Conservation (phyloP, 345 rosid species). For the Boechera retrofracta region DNA sequence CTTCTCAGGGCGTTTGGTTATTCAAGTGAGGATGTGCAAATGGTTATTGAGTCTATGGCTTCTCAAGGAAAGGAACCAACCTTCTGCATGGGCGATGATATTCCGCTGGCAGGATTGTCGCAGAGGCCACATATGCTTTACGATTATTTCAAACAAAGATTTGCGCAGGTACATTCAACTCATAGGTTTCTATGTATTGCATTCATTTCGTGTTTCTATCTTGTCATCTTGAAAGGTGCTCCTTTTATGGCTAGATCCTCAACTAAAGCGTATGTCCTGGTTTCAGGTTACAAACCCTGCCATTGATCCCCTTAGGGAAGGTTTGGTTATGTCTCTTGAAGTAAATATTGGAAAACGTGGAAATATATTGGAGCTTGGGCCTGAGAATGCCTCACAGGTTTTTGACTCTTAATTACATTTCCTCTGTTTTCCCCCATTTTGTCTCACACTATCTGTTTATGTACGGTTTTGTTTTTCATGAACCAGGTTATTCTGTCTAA, state of each 20-base stretch:
- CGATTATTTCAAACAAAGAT: conserved; percentile 98
- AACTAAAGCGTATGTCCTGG: conserved; percentile 12
- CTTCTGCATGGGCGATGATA: conserved; percentile 97
- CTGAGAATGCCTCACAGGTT: conserved; percentile 97
- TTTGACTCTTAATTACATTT: conserved; percentile 10
- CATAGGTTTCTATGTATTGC: not conserved
- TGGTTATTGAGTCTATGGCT: conserved; percentile 98
- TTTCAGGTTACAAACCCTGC: conserved; percentile 97
- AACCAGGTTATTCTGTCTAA: conserved; percentile 76
- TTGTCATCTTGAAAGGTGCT: not conserved
- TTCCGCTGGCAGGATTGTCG: conserved; percentile 84
- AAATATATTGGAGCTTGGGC: conserved; percentile 89
- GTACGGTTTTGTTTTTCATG: conserved; percentile 26
- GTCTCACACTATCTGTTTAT: conserved; percentile 7
- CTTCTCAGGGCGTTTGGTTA: conserved; percentile 85
- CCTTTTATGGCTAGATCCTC: not conserved
- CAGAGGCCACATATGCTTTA: conserved; percentile 92
- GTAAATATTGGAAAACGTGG: conserved; percentile 92
- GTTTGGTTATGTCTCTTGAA: conserved; percentile 98
- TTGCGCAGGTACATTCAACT: conserved; percentile 80
- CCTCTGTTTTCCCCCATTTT: not conserved
- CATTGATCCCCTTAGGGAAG: conserved; percentile 97
- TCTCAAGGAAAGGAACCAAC: conserved; percentile 98
- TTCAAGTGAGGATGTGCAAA: conserved; percentile 99
- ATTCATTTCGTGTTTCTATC: not conserved